phyloP scores from a whole-genome alignment of 495 filamentous ascomycete genomes.

The Penicillium cosmopolitanum region DNA sequence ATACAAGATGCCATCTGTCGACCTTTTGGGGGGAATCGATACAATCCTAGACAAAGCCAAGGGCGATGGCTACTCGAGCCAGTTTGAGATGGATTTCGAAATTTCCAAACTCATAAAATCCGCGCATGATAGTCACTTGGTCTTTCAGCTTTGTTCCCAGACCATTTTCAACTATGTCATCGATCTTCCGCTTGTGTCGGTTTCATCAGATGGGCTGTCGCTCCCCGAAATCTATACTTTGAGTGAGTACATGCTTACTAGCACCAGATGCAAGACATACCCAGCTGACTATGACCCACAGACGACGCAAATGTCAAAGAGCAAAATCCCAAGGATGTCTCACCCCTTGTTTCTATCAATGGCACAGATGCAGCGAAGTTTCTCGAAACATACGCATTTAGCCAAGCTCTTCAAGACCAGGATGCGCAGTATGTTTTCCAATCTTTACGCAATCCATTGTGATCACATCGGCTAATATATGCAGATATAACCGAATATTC shows the following conservation, averaged over 20 bases:
- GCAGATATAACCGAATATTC: slow-evolving; percentile 32
- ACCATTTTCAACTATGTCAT: slow-evolving; percentile 29
- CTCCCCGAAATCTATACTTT: slow-evolving; percentile 41
- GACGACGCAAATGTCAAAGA: slow-evolving; percentile 27
- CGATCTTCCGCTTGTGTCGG: slow-evolving; percentile 34
- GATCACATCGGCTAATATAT: slow-evolving; percentile 3
- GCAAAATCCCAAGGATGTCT: slow-evolving; percentile 20
- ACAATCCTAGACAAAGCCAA: slow-evolving; percentile 44
- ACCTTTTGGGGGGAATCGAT: slow-evolving; percentile 51
- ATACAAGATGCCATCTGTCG: slow-evolving; percentile 58
- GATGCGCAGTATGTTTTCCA: slow-evolving; percentile 40
- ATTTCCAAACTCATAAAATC: slow-evolving; percentile 41
- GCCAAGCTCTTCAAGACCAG: slow-evolving; percentile 35
- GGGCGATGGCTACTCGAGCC: slow-evolving; percentile 40
- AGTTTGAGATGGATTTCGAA: slow-evolving; percentile 56
- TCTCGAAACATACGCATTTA: slow-evolving; percentile 24
- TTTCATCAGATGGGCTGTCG: slow-evolving; percentile 41
- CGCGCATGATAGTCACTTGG: slow-evolving; percentile 56
- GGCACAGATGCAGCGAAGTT: slow-evolving; percentile 33
- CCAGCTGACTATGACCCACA: slow-evolving; percentile 8
- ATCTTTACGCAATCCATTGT: background rate
- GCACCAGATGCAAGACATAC: background rate
- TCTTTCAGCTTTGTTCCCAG: slow-evolving; percentile 32
- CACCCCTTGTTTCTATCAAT: slow-evolving; percentile 38
- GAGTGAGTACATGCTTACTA: slow-evolving; percentile 13